Percentiles rank a stretch among this genome's conserved stretches.
Conservation (phyloP, 306 rosid species). For the Pachyrhizus erosus region DNA sequence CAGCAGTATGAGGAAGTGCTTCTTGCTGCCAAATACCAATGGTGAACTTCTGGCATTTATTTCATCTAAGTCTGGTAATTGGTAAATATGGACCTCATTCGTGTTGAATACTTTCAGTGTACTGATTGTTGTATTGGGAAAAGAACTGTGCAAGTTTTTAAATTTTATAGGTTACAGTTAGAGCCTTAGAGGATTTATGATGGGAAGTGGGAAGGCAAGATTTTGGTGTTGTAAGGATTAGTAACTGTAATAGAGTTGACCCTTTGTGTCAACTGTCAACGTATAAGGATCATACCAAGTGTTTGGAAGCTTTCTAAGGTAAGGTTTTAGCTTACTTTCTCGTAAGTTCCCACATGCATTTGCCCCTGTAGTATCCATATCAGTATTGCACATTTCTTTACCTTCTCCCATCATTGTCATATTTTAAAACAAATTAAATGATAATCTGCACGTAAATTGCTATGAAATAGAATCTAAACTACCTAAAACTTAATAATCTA, state of each 20-base stretch:
- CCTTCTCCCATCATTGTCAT: neutral
- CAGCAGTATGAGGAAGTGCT: slow-evolving; percentile 78
- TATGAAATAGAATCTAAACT: neutral
- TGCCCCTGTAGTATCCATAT: neutral
- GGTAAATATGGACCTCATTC: neutral
- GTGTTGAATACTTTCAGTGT: slow-evolving; percentile 2
- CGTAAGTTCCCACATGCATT: neutral
- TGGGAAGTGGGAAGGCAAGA: neutral
- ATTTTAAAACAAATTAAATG: neutral
- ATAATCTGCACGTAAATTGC: neutral
- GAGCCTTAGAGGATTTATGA: neutral
- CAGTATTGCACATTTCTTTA: neutral
- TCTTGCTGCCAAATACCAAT: slow-evolving; percentile 81
- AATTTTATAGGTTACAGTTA: neutral
- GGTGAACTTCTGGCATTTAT: slow-evolving; percentile 33
- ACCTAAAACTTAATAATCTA: neutral
- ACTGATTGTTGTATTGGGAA: neutral
- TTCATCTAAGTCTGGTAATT: neutral
- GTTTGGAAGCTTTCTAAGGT: neutral
- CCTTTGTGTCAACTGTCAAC: no score
- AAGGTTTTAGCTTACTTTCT: neutral
- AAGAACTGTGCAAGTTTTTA: neutral
- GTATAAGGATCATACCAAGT: neutral
- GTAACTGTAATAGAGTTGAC: neutral
- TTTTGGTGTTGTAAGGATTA: neutral